phyloP scores from a whole-genome alignment of 1,139 yeast genomes.

The Candida sp. region DNA sequence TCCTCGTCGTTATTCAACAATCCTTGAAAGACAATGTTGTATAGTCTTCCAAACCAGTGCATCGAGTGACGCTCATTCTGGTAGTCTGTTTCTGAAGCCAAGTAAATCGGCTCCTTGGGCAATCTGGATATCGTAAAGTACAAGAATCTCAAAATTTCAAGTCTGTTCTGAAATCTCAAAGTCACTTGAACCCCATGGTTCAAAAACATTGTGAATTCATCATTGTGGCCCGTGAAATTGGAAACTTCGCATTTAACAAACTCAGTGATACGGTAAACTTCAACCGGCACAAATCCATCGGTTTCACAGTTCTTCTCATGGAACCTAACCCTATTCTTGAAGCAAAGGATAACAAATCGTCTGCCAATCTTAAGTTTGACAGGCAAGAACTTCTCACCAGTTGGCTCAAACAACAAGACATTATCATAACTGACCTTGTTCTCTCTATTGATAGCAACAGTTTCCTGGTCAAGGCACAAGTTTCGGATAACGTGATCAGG shows the following conservation, averaged over 20 bases:
- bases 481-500: conserved; percentile 50
- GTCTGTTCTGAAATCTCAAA: conserved; percentile 61
- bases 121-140: conserved; percentile 67
- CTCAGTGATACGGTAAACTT: conserved; percentile 53
- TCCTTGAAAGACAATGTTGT: conserved; percentile 72
- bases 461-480: conserved; percentile 51
- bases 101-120: conserved; percentile 26
- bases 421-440: conserved; percentile 65
- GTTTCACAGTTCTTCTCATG: conserved; percentile 26
- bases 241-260: conserved; percentile 59
- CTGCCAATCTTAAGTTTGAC: conserved; percentile 73
- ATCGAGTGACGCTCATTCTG: conserved; percentile 22
- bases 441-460: conserved; percentile 48
- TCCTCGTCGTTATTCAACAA: conserved; percentile 61
- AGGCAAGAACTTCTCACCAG: conserved; percentile 36
- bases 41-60: conserved; percentile 60
- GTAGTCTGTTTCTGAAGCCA: conserved; percentile 24
- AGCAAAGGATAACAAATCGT: conserved; percentile 64
- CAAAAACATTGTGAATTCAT: conserved; percentile 61
- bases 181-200: conserved; percentile 49
- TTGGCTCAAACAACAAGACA: conserved; percentile 54
- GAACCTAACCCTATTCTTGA: conserved; percentile 30
- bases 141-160: conserved; percentile 70
- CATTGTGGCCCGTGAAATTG: conserved; percentile 43
- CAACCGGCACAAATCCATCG: conserved; percentile 50